Base-by-base conservation (phyloP, 208 protist species). In the Leishmania turanica region DNA sequence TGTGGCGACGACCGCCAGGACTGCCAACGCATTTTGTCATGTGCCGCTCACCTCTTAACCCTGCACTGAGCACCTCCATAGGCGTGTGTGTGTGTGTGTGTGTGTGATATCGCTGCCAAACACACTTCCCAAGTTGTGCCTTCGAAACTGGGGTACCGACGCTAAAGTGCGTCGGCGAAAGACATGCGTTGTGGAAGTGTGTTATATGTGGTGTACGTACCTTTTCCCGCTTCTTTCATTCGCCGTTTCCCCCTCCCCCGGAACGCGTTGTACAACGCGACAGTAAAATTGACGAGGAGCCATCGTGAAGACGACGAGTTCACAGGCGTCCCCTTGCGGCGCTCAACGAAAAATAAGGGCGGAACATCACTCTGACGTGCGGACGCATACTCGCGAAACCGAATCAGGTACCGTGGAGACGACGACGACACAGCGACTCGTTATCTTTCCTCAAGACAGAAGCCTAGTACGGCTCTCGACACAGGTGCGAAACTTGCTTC, bases 221-320 rank as follows among this genome's bases (percentile, higher is more conserved):
- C 37, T 77, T 80, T 88, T 71, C 37, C 54, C 40, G 24, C 58
- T 78, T 75, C 15, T 81, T 79, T 66, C 47, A 68, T 73, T 65
- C 47, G 58, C 49, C 83, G 6, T 49, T 15, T 54, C 9, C 62
- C 62, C 62, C 11, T 51, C 62, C 47, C 21, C 42, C 17, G 17
- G 11, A 42, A 40, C 37, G n/a, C 51, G 34, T 34, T 37, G 53
- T 27, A 45, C 37, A 42, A n/a, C 4, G 8, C 37, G 13, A 34
- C 31, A 34, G 72, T 37, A 40, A 21, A 51, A 64, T 24, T 76
- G 11, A 47, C 34, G 31, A 40, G 72, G 51, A 27, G 51, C 13
- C 31, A 17, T 11, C 19, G 53, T 45, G 51, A 47, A 54, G 69
- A 45, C 13, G 7, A 73, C 27, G 45, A 73, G 24, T 73, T 27